phyloP scores from a whole-genome alignment of 176 grass and related monocot genomes.

The Cymbopogon citratus region DNA sequence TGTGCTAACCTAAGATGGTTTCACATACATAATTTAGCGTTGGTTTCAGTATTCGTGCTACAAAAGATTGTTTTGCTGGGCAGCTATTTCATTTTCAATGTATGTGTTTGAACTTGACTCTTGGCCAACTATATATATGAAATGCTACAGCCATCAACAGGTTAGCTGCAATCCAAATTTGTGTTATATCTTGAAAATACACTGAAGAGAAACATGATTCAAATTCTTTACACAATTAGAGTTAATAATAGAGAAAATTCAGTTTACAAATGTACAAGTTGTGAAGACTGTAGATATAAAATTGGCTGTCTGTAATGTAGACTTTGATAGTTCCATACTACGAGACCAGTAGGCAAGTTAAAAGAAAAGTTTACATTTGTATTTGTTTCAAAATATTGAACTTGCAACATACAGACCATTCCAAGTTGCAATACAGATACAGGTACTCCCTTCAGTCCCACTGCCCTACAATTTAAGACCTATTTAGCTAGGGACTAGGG shows the following conservation, averaged over 20 bases:
- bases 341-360: background rate
- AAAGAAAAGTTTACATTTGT: background rate
- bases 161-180: background rate
- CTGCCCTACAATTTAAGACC: background rate
- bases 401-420: background rate
- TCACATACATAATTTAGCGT: background rate
- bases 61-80: background rate
- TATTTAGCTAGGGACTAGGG: background rate
- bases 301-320: background rate
- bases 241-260: background rate
- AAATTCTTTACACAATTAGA: background rate
- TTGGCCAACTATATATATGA: background rate
- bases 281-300: background rate
- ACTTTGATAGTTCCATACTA: background rate
- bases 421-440: background rate
- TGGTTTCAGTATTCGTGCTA: background rate
- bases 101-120: background rate
- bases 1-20: conserved; percentile 4
- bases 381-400: background rate
- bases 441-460: background rate
- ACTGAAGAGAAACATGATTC: background rate
- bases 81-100: background rate
- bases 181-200: background rate
- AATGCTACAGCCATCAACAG: background rate
- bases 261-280: background rate